Percentiles rank a stretch among this genome's conserved stretches.
Conservation (phyloP, 768 basidiomycete species). For the Tulasnella calospora region DNA sequence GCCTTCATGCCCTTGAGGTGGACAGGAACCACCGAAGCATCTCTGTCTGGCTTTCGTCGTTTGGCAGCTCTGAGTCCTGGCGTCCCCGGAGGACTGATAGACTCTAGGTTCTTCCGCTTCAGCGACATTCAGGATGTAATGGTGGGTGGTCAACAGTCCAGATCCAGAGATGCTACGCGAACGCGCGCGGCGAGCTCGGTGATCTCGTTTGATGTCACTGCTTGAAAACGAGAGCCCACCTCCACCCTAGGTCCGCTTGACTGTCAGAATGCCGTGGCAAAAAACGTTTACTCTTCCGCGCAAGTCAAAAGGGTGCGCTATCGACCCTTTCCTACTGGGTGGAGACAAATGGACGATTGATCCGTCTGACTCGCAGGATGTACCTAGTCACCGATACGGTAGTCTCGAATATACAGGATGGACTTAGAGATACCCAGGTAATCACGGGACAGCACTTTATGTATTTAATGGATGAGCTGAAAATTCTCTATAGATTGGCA, state of each 20-base stretch:
- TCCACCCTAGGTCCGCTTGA: background rate
- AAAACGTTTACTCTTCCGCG: slow-evolving; percentile 65
- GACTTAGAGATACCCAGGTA: slow-evolving; percentile 63
- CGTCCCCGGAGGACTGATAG: slow-evolving; percentile 13
- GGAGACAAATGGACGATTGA: background rate
- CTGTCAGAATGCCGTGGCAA: slow-evolving; percentile 74
- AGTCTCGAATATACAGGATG: slow-evolving; percentile 57
- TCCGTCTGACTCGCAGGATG: slow-evolving; percentile 41
- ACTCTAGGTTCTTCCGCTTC: slow-evolving; percentile 20
- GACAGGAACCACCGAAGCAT: slow-evolving; percentile 13
- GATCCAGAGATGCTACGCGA: background rate
- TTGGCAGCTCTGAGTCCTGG: slow-evolving; percentile 13
- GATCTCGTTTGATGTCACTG: background rate
- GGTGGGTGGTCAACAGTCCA: background rate
- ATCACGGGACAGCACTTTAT: slow-evolving; percentile 18
- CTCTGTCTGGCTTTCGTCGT: slow-evolving; percentile 16
- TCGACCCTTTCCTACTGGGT: background rate
- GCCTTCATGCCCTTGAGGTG: slow-evolving; percentile 25
- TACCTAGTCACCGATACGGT: slow-evolving; percentile 82
- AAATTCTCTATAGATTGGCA: slow-evolving; percentile 55
- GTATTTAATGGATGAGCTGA: background rate
- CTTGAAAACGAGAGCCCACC: too few relatives aligned
- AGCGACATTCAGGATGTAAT: background rate
- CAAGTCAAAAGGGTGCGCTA: slow-evolving; percentile 46
- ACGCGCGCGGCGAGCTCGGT: background rate